Conservation (phyloP, 83 land plant species). For the Isoetes engelmannii region DNA sequence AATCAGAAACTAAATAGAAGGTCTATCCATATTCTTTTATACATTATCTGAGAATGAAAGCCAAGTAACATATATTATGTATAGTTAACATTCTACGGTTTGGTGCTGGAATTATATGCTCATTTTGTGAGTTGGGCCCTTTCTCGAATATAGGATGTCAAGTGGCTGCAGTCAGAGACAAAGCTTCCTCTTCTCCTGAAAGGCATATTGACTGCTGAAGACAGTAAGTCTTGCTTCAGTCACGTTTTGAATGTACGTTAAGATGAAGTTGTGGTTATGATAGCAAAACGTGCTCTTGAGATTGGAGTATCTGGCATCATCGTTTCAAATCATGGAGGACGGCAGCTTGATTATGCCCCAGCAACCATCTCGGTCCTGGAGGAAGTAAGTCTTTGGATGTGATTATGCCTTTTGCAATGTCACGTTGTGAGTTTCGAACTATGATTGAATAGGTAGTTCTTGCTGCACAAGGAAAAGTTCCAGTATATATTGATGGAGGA, state of each 20-base stretch:
- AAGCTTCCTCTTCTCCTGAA: slow-evolving; percentile 8
- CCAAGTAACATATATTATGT: too few relatives aligned
- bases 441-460: not conserved
- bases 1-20: too few relatives aligned
- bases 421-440: not conserved
- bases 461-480: not conserved
- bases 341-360: slow-evolving; percentile 13
- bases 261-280: not conserved
- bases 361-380: slow-evolving; percentile 14
- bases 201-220: slow-evolving; percentile 10
- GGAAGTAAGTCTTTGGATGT: slow-evolving; percentile 1
- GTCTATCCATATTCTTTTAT: too few relatives aligned
- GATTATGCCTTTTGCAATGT: not conserved
- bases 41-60: not conserved
- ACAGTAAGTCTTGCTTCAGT: not conserved
- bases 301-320: slow-evolving; percentile 9
- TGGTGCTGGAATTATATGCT: not conserved
- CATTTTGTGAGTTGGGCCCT: not conserved
- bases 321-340: slow-evolving; percentile 14
- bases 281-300: slow-evolving; percentile 3
- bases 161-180: not conserved
- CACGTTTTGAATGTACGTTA: not conserved
- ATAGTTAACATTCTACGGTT: too few relatives aligned
- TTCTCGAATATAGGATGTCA: slow-evolving; percentile 2
- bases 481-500: slow-evolving; percentile 7